Conservation (phyloP, 2,329 filamentous ascomycete species). For the Tolypocladium pustulatum region DNA sequence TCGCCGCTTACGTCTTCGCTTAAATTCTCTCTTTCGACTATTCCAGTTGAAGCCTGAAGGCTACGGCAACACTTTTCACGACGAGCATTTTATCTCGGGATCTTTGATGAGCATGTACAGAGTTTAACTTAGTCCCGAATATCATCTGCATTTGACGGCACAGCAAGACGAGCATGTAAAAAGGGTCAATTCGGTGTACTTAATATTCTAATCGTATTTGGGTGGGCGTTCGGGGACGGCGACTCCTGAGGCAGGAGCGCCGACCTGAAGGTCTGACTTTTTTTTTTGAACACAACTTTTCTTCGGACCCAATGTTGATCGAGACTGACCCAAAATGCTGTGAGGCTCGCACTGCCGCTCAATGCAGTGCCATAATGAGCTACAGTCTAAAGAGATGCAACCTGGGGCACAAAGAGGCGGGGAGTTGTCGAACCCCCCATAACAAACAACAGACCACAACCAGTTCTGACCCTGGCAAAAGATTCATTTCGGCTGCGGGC, state of each 20-base stretch:
- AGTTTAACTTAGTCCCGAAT: conserved; percentile 27
- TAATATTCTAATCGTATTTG: conserved; percentile 37
- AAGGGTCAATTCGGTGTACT: conserved; percentile 20
- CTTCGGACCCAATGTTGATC: conserved; percentile 1
- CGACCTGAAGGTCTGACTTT: conserved; percentile 11
- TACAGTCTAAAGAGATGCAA: no score
- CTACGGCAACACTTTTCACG: conserved; percentile 24
- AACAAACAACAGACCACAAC: not conserved
- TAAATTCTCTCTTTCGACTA: conserved; percentile 32
- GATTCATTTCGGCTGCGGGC: not conserved
- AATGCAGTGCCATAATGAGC: not conserved
- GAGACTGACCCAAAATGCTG: not conserved
- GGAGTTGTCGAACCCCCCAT: not conserved
- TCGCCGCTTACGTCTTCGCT: conserved; percentile 42
- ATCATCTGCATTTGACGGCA: conserved; percentile 16
- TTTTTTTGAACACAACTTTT: conserved; percentile 4
- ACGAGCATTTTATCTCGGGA: conserved; percentile 16
- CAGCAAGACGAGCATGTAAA: conserved; percentile 4
- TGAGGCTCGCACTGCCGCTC: not conserved
- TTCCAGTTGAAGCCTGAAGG: conserved; percentile 28
- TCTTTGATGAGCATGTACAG: conserved; percentile 25
- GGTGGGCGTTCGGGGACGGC: conserved; percentile 10
- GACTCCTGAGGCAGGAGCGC: conserved; percentile 5
- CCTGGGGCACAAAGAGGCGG: not conserved
- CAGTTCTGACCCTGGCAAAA: not conserved